Conservation (phyloP, 106 monocot species). For the Dendrobium catenatum region DNA sequence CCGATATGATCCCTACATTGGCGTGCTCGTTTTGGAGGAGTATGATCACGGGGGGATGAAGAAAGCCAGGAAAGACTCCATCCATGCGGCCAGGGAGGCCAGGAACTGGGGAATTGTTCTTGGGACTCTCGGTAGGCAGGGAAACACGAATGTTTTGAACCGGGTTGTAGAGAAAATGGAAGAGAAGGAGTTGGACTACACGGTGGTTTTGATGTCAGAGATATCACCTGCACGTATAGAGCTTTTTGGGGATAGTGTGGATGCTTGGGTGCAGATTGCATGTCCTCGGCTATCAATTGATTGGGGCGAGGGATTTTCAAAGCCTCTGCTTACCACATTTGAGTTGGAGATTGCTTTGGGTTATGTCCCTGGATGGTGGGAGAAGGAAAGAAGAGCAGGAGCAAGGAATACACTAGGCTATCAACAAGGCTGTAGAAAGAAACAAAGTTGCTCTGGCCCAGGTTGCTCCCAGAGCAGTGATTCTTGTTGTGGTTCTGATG, state of each 20-base stretch:
- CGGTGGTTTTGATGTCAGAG: slow-evolving; percentile 94
- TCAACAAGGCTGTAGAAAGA: neutral
- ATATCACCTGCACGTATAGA: slow-evolving; percentile 70
- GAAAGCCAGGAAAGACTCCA: slow-evolving; percentile 56
- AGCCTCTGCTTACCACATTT: slow-evolving; percentile 83
- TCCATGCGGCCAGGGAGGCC: slow-evolving; percentile 53
- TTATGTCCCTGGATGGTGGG: slow-evolving; percentile 86
- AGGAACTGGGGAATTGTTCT: slow-evolving; percentile 79
- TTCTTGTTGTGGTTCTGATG: slow-evolving; percentile 14
- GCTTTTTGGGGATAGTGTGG: slow-evolving; percentile 76
- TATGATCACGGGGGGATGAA: slow-evolving; percentile 91
- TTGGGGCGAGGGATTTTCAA: slow-evolving; percentile 93
- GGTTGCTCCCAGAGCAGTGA: slow-evolving; percentile 15
- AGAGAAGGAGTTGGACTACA: slow-evolving; percentile 69
- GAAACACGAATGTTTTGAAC: slow-evolving; percentile 68
- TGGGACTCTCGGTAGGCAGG: slow-evolving; percentile 92
- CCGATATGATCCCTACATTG: slow-evolving; percentile 83
- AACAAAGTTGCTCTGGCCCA: slow-evolving; percentile 14
- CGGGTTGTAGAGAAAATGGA: slow-evolving; percentile 68
- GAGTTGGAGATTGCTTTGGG: slow-evolving; percentile 90
- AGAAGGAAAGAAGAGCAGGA: slow-evolving; percentile 28
- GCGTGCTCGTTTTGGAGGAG: slow-evolving; percentile 64
- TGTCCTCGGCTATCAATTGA: slow-evolving; percentile 94
- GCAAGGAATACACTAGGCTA: neutral
- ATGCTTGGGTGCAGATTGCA: slow-evolving; percentile 99